Conservation (phyloP, 2,329 filamentous ascomycete genomes). For the Amauroascus niger region DNA sequence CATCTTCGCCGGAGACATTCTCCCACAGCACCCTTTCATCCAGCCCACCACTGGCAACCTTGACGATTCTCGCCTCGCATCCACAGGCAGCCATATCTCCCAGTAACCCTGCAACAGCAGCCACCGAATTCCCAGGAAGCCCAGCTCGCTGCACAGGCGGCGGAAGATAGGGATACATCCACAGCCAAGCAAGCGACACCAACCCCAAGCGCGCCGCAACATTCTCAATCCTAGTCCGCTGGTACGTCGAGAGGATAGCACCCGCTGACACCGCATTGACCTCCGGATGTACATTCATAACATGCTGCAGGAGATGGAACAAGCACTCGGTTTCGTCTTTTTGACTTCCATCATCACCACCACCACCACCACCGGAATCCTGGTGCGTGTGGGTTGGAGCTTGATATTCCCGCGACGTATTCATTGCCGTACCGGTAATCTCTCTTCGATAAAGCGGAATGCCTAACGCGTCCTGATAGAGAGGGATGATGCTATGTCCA, state of each 20-base stretch:
- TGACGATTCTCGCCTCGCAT: constrained; percentile 84
- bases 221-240: constrained; percentile 89
- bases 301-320: constrained; percentile 58
- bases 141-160: constrained; percentile 29
- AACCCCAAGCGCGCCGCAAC: constrained; percentile 78
- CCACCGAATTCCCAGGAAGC: constrained; percentile 12
- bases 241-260: constrained; percentile 89
- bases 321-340: constrained; percentile 84
- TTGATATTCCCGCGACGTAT: constrained; percentile 62
- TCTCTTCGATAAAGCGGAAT: constrained; percentile 74
- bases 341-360: constrained; percentile 9
- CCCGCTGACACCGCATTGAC: constrained; percentile 83
- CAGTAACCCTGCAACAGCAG: constrained; percentile 46
- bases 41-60: constrained; percentile 83
- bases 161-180: constrained; percentile 76
- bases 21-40: constrained; percentile 73
- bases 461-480: constrained; percentile 68
- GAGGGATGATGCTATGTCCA: constrained; percentile 73
- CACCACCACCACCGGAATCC: neutral
- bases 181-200: constrained; percentile 73
- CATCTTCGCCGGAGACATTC: constrained; percentile 53
- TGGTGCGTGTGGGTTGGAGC: too few species aligned
- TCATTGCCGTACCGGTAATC: constrained; percentile 62
- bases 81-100: constrained; percentile 69
- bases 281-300: constrained; percentile 61